Percentiles rank a stretch among this genome's conserved stretches.
phyloP scores from a whole-genome alignment of 495 filamentous ascomycete genomes.

The Tetracladium marchalianum region DNA sequence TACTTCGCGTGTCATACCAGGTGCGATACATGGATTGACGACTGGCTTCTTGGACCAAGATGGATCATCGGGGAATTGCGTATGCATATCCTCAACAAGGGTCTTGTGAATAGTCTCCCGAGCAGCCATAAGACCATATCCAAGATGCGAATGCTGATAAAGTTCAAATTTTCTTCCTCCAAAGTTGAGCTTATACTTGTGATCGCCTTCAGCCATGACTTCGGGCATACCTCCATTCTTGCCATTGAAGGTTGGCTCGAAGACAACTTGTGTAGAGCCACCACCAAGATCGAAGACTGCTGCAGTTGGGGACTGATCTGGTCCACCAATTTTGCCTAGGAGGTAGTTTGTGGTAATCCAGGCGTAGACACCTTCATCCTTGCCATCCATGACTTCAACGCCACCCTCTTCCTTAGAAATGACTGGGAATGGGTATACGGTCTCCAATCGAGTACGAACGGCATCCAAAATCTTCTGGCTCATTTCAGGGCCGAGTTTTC shows the following conservation, averaged over 20 bases:
- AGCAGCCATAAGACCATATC: conserved; percentile 92
- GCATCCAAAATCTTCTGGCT: conserved; percentile 77
- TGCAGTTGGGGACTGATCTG: conserved; percentile 80
- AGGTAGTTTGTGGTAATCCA: conserved; percentile 99
- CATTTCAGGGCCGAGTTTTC: conserved; percentile 72
- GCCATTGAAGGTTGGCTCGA: conserved; percentile 84
- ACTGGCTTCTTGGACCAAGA: conserved; percentile 56
- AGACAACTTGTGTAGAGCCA: conserved; percentile 96
- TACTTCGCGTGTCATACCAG: conserved; percentile 61
- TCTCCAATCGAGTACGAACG: conserved; percentile 78
- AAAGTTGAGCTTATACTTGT: conserved; percentile 89
- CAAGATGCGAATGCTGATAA: conserved; percentile 98
- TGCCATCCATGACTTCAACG: conserved; percentile 92
- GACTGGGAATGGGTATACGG: conserved; percentile 84
- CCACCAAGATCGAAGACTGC: conserved; percentile 94
- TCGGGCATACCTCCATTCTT: conserved; percentile 78
- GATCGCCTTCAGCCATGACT: conserved; percentile 77
- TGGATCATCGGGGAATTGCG: conserved; percentile 33
- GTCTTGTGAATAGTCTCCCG: conserved; percentile 72
- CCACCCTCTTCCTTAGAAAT: conserved; percentile 75
- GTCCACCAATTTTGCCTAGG: conserved; percentile 90
- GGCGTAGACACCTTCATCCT: conserved; percentile 93
- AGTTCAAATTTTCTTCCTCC: conserved; percentile 83
- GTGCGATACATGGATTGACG: conserved; percentile 79
- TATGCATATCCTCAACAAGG: conserved; percentile 51